These are phyloP conservation scores for Kurtzmaniella cleridarum DNA, from an alignment of 805 yeast species.

Conservation along the genomic window DNA sequence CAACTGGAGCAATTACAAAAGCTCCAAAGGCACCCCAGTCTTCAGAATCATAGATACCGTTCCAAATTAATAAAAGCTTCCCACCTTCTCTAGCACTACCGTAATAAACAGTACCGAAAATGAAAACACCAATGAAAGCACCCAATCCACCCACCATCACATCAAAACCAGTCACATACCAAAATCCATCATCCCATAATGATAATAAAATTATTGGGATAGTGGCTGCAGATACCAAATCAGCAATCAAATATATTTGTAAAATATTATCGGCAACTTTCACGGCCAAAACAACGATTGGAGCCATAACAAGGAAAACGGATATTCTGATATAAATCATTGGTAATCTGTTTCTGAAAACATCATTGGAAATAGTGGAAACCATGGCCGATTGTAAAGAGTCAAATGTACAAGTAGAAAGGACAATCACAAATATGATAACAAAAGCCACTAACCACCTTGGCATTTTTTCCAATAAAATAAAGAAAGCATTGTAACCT, in stretches of 20 bases:
- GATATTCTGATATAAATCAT: slow-evolving; percentile 61
- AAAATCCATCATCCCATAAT: slow-evolving; percentile 52
- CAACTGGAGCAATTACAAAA: slow-evolving; percentile 84
- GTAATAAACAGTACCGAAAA: slow-evolving; percentile 81
- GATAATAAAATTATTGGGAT: slow-evolving; percentile 84
- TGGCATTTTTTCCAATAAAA: slow-evolving; percentile 68
- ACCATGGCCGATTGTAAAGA: slow-evolving; percentile 85
- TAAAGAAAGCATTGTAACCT: slow-evolving; percentile 67
- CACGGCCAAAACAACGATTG: slow-evolving; percentile 78
- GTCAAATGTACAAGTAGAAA: slow-evolving; percentile 87
- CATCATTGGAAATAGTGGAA: slow-evolving; percentile 83
- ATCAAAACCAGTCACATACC: slow-evolving; percentile 74
- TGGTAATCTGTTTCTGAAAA: slow-evolving; percentile 76
- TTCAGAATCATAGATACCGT: slow-evolving; percentile 67
- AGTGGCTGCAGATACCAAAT: slow-evolving; percentile 79
- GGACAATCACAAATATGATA: slow-evolving; percentile 62
- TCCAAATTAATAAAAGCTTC: slow-evolving; percentile 62
- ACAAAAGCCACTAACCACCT: slow-evolving; percentile 84
- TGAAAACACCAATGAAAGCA: slow-evolving; percentile 71
- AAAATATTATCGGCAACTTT: slow-evolving; percentile 77
- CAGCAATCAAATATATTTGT: slow-evolving; percentile 87
- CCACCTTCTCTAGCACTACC: slow-evolving; percentile 73
- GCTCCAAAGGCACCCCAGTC: slow-evolving; percentile 98
- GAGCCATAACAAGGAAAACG: slow-evolving; percentile 77
- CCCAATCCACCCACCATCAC: slow-evolving; percentile 80